Evolutionary conservation across 1,139 yeast species (phyloP), one percentile per base, ranked within the genome.

Genomic region (Diutina neorugosa): DNA sequence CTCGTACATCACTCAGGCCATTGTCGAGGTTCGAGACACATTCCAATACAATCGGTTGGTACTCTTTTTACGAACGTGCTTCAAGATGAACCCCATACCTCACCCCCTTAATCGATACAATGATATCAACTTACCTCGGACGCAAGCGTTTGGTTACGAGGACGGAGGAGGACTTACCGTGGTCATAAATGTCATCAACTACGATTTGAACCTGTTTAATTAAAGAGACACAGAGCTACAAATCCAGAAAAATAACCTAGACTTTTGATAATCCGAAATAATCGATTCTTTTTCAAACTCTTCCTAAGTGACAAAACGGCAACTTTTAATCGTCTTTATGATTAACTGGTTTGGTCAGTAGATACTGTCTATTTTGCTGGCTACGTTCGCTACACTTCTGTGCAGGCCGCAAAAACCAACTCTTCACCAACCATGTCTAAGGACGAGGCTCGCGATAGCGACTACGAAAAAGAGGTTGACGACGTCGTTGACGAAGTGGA

Each of bases 391-490:
- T 11, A 31, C 3, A 31, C 37, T 31, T 31, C 37, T 31, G 37
- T 31, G 37, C 37, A 31, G 37, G 9, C 37, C 37, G 37, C 37
- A 14, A 31, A 31, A 31, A 31, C 37, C 16, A 31, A 31, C 37
- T 31, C 37, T 31, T 31, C 37, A 31, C 37, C 37, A 31, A 31
- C 37, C 37, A 31, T 31, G 37, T 31, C 37, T 31, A 31, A 31
- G n/a, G 37, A 31, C 37, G 37, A 31, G 37, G n/a, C 37, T 31
- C 37, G 37, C 34, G 67, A 63, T 49, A 55, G 60, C 14, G 64
- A 63, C 46, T 68, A 62, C 16, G 48, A 60, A 23, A 65, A 64
- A 52, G 57, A 60, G 14, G 59, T 57, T 41, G 65, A 63, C 42
- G 62, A 59, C 25, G 62, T 59, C 44, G 64, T 59, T 12, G 25